A percentile compares a stretch with the other conserved stretches of the same genome.
These are phyloP conservation scores for Rubia tinctorum DNA, from an alignment of 305 asterid genomes.

Conservation along the genomic window DNA sequence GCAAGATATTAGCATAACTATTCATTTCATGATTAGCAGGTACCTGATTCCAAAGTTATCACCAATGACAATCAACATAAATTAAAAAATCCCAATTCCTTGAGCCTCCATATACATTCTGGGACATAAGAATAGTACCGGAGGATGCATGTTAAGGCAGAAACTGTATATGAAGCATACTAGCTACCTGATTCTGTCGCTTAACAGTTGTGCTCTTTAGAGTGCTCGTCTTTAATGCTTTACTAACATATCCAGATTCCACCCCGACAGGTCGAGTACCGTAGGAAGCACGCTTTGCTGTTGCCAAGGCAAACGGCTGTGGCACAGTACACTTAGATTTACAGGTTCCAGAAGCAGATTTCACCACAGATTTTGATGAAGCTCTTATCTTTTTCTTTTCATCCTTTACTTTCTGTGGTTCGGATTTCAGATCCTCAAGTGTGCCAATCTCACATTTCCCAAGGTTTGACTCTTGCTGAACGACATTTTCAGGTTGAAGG, in stretches of 20 bases:
- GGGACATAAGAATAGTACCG: no score
- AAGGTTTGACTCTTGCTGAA: slow-evolving; percentile 27
- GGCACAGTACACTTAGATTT: slow-evolving; percentile 65
- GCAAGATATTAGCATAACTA: slow-evolving; percentile 24
- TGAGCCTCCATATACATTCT: no score
- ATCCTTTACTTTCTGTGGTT: slow-evolving; percentile 25
- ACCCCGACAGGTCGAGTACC: slow-evolving; percentile 46
- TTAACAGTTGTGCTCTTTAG: slow-evolving; percentile 19
- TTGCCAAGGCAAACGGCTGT: slow-evolving; percentile 75
- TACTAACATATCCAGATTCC: slow-evolving; percentile 37
- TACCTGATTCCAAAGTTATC: slow-evolving; percentile 15
- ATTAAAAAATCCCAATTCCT: no score
- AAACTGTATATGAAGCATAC: slow-evolving; percentile 9
- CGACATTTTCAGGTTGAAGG: slow-evolving; percentile 26
- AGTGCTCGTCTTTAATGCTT: slow-evolving; percentile 26
- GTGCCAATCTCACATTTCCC: slow-evolving; percentile 25
- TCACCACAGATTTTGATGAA: slow-evolving; percentile 31
- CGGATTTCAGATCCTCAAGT: slow-evolving; percentile 29
- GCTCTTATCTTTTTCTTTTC: slow-evolving; percentile 30
- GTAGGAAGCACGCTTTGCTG: slow-evolving; percentile 59
- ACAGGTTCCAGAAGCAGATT: slow-evolving; percentile 39
- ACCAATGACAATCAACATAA: slow-evolving; percentile 1
- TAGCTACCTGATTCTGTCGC: slow-evolving; percentile 47
- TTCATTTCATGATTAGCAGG: slow-evolving; percentile 16
- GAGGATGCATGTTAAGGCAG: slow-evolving; percentile 6